These are phyloP conservation scores for Pouteria campechiana DNA, from an alignment of 179 eudicot species.

Conservation along the genomic window DNA sequence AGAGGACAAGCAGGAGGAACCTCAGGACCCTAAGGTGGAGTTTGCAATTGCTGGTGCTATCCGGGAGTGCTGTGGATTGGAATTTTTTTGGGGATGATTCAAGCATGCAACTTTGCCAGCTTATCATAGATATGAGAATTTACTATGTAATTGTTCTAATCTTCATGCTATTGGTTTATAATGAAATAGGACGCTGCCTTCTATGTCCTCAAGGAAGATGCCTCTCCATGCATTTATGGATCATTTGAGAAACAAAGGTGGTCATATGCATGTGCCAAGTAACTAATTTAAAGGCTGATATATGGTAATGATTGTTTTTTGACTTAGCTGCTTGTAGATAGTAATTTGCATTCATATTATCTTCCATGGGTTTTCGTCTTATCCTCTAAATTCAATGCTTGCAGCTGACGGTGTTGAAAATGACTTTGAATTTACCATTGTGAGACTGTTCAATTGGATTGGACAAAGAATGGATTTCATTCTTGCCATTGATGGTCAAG, in stretches of 20 bases:
- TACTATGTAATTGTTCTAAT: too few species aligned
- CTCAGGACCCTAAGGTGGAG: too few species aligned
- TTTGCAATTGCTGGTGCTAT: too few species aligned
- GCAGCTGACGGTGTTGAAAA: slow-evolving; percentile 99
- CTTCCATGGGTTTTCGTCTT: background rate
- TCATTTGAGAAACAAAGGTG: slow-evolving; percentile 97
- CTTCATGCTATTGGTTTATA: background rate
- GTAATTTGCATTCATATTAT: background rate
- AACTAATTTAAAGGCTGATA: slow-evolving; percentile 90
- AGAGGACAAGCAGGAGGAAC: too few species aligned
- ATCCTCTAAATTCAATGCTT: background rate
- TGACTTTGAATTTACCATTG: slow-evolving; percentile 88
- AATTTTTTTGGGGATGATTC: too few species aligned
- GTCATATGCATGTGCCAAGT: slow-evolving; percentile 99
- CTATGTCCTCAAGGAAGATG: slow-evolving; percentile 77
- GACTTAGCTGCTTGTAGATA: background rate
- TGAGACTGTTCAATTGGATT: slow-evolving; percentile 96
- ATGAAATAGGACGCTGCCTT: slow-evolving; percentile 70
- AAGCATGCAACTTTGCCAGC: too few species aligned
- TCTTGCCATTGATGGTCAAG: slow-evolving; percentile 95
- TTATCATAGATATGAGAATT: too few species aligned
- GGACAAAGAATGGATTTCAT: slow-evolving; percentile 99
- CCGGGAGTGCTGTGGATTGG: too few species aligned
- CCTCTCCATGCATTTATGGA: slow-evolving; percentile 92
- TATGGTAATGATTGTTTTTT: slow-evolving; percentile 35